Percentiles rank a stretch among this genome's conserved stretches.
These are phyloP conservation scores for Scheffersomyces parashehatae DNA, from an alignment of 1,139 yeast species.

Conservation along the genomic window DNA sequence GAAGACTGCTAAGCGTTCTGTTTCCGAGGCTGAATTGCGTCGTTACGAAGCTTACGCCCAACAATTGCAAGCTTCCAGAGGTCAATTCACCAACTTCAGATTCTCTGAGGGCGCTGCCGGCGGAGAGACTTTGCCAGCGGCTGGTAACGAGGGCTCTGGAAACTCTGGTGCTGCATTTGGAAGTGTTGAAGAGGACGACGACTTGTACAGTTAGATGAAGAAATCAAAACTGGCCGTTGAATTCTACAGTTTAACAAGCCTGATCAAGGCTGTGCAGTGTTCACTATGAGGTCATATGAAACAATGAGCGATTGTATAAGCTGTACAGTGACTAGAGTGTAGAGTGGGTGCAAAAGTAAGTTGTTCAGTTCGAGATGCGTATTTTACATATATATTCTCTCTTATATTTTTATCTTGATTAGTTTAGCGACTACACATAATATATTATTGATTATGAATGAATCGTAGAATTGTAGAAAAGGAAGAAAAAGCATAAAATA, in stretches of 20 bases:
- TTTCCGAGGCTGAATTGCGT: slow-evolving; percentile 94
- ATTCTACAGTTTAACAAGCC: not conserved
- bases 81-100: slow-evolving; percentile 78
- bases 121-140: slow-evolving; percentile 43
- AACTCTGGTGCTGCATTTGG: slow-evolving; percentile 51
- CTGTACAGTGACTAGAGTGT: too few relatives aligned
- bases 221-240: not conserved
- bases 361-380: too few relatives aligned
- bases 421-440: too few relatives aligned
- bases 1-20: slow-evolving; percentile 98
- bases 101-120: slow-evolving; percentile 54
- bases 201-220: slow-evolving; percentile 68
- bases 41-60: slow-evolving; percentile 99
- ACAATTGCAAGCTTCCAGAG: slow-evolving; percentile 94
- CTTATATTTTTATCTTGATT: too few relatives aligned
- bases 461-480: too few relatives aligned
- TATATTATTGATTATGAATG: too few relatives aligned
- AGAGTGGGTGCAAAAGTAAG: too few relatives aligned
- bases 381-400: too few relatives aligned
- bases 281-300: too few relatives aligned
- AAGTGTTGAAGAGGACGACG: slow-evolving; percentile 88
- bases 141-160: slow-evolving; percentile 76
- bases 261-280: too few relatives aligned
- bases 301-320: too few relatives aligned
- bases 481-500: too few relatives aligned